Evolutionary conservation across 192 early-diverging fungal genomes (phyloP).

Genomic region (Coemansia sp.): DNA sequence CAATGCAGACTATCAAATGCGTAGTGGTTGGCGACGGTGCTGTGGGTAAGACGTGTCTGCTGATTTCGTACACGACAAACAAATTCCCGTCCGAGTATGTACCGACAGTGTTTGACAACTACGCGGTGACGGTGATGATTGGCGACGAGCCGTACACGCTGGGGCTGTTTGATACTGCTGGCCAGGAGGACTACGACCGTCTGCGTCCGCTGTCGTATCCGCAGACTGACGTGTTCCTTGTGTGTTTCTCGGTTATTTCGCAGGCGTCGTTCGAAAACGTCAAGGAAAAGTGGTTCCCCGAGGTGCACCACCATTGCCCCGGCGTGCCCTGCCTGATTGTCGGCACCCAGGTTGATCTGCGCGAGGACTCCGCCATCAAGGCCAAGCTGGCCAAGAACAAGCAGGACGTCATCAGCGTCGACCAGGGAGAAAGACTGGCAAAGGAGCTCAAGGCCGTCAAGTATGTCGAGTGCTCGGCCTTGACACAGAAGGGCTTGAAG

Average conservation of each 20-base stretch:
- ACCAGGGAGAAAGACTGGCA: conserved; percentile 76
- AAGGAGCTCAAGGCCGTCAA: too few species aligned
- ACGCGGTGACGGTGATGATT: conserved; percentile 99
- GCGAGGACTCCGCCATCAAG: conserved; percentile 76
- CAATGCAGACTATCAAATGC: conserved; percentile 80
- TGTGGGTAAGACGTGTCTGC: conserved; percentile 84
- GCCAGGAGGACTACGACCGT: conserved; percentile 30
- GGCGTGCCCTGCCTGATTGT: conserved; percentile 94
- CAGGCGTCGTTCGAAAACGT: conserved; percentile 95
- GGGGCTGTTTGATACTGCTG: conserved; percentile 96
- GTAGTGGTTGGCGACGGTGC: conserved; percentile 79
- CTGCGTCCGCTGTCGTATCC: conserved; percentile 93
- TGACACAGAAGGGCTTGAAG: conserved; percentile 51
- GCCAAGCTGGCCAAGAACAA: conserved; percentile 79
- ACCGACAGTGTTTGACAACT: conserved; percentile 98
- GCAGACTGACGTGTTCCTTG: conserved; percentile 92
- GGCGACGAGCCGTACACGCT: conserved; percentile 94
- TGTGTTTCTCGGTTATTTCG: conserved; percentile 90
- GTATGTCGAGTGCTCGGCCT: conserved; percentile 81
- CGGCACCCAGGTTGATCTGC: conserved; percentile 89
- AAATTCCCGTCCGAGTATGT: conserved; percentile 96
- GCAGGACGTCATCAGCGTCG: conserved; percentile 77
- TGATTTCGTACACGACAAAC: conserved; percentile 96
- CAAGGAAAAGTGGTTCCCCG: conserved; percentile 94
- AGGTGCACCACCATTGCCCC: conserved; percentile 95